A percentile compares a stretch with the other conserved stretches of the same genome.
Conservation (phyloP, 495 filamentous ascomycete genomes). For the Lasiosphaeris hirsuta region DNA sequence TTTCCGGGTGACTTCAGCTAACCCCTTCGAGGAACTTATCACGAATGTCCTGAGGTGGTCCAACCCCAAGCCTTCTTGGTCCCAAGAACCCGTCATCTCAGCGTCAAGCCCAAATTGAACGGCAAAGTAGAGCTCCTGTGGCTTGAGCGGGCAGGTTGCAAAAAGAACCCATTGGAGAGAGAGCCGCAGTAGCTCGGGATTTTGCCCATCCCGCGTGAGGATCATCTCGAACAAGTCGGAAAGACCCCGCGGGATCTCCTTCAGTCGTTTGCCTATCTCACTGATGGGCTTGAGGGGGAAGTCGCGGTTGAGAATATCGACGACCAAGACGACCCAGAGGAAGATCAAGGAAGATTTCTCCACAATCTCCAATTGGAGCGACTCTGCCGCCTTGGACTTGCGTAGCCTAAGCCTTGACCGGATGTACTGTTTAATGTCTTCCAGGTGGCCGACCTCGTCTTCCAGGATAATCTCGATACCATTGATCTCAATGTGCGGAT, state of each 20-base stretch:
- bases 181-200: conserved; percentile 23
- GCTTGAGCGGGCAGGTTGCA: conserved; percentile 27
- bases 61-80: neutral
- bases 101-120: conserved; percentile 22
- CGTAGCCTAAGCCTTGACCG: conserved; percentile 14
- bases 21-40: conserved; percentile 10
- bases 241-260: conserved; percentile 27
- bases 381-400: conserved; percentile 22
- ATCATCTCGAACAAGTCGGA: conserved; percentile 33
- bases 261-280: conserved; percentile 11
- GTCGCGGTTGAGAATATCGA: conserved; percentile 42
- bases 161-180: conserved; percentile 41
- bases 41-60: conserved; percentile 1
- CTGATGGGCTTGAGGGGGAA: conserved; percentile 17
- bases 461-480: conserved; percentile 28
- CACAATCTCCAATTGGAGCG: conserved; percentile 28
- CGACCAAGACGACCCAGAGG: conserved; percentile 45
- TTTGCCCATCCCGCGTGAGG: conserved; percentile 27
- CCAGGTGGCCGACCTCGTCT: conserved; percentile 15
- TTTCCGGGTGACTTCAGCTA: conserved; percentile 8
- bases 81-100: neutral
- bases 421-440: conserved; percentile 23
- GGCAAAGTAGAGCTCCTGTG: conserved; percentile 36
- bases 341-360: conserved; percentile 42
- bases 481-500: conserved; percentile 43